A percentile compares a stretch with the other conserved stretches of the same genome.
Conservation (phyloP, 1,284 basidiomycete genomes). For the Leucoagaricus sp. region DNA sequence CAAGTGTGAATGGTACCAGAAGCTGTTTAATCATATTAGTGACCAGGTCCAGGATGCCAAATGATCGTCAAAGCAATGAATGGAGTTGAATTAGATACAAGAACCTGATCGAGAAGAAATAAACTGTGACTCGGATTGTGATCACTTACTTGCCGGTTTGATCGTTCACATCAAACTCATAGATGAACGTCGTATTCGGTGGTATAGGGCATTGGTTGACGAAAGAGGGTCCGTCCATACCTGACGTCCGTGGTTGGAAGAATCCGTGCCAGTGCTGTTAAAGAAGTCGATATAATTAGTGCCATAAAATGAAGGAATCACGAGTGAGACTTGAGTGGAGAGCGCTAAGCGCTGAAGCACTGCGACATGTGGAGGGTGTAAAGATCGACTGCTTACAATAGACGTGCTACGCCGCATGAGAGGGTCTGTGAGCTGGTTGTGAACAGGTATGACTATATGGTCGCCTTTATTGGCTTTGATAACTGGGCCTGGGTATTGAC, state of each 20-base stretch:
- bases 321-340: too few species aligned
- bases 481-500: conserved; percentile 17
- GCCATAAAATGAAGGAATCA: too few species aligned
- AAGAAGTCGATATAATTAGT: background rate
- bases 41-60: conserved; percentile 20
- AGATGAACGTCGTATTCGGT: conserved; percentile 31
- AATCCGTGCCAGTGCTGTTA: conserved; percentile 39
- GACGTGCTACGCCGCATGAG: conserved; percentile 26
- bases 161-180: conserved; percentile 31
- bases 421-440: conserved; percentile 26
- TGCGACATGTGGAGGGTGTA: background rate
- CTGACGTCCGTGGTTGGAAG: conserved; percentile 34
- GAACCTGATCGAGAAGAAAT: background rate
- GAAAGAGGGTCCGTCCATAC: conserved; percentile 37
- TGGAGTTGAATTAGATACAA: too few species aligned
- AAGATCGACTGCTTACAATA: conserved; percentile 20
- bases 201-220: conserved; percentile 45
- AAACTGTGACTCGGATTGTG: background rate
- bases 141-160: conserved; percentile 40
- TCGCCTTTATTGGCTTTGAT: conserved; percentile 17
- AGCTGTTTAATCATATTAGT: conserved; percentile 12
- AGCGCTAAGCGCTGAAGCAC: too few species aligned
- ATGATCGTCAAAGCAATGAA: background rate
- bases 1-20: conserved; percentile 40
- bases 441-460: conserved; percentile 20